These are phyloP conservation scores for Tanacetum coccineum DNA, from an alignment of 129 eudicot species.

Conservation along the genomic window DNA sequence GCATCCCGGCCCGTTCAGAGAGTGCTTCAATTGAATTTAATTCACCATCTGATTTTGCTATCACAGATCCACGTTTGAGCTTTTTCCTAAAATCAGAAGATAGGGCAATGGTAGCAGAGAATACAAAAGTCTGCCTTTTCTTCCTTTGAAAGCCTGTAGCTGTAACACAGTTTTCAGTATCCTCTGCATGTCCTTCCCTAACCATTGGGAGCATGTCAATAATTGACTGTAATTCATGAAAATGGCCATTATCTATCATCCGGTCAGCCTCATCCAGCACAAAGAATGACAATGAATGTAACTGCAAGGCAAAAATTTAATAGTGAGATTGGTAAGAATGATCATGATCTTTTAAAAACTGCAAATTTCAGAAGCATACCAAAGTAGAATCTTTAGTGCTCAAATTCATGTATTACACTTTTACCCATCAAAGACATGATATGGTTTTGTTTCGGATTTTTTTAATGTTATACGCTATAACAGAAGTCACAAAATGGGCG, in stretches of 20 bases:
- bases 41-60: constrained; percentile 48
- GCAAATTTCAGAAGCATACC: too few relatives aligned
- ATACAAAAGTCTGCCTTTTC: constrained; percentile 94
- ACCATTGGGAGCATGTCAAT: constrained; percentile 86
- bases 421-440: not conserved
- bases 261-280: constrained; percentile 99
- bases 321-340: not conserved
- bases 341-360: not conserved
- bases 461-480: too few relatives aligned
- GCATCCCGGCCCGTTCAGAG: constrained; percentile 95
- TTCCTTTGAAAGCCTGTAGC: constrained; percentile 72
- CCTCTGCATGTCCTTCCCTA: constrained; percentile 47
- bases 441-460: not conserved
- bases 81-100: constrained; percentile 90
- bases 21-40: constrained; percentile 78
- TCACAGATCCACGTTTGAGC: constrained; percentile 82
- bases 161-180: constrained; percentile 60
- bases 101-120: constrained; percentile 94
- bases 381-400: too few relatives aligned
- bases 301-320: constrained; percentile 40
- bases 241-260: constrained; percentile 92
- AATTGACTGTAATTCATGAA: constrained; percentile 91
- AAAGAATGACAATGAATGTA: constrained; percentile 88
- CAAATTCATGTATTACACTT: too few relatives aligned
- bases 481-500: not conserved